A percentile compares a stretch with the other conserved stretches of the same genome.
Evolutionary conservation across 78 protist species (phyloP).

Genomic region (Protostelium mycophagum): DNA sequence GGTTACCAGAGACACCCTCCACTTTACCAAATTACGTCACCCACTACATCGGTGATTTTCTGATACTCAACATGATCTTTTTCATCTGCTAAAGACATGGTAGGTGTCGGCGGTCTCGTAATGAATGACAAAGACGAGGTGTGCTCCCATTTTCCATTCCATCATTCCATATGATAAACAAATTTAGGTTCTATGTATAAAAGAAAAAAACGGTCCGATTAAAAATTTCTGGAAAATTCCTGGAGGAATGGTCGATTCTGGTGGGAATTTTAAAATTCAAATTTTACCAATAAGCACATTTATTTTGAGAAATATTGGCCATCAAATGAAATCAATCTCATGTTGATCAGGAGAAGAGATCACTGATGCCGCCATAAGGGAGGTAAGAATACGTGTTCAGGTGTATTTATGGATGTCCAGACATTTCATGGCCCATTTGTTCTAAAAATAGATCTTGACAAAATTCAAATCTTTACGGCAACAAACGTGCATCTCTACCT

Average conservation of each 20-base stretch:
- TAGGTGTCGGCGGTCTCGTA: slow-evolving; percentile 41
- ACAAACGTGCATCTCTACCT: too few species aligned
- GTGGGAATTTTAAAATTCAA: not conserved
- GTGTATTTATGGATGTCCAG: too few species aligned
- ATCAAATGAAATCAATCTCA: too few species aligned
- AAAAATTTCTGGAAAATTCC: slow-evolving; percentile 65
- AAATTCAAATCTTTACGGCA: too few species aligned
- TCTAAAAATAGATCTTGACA: too few species aligned
- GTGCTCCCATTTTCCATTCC: not conserved
- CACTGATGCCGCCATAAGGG: slow-evolving; percentile 58
- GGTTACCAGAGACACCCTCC: slow-evolving; percentile 32
- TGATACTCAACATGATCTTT: not conserved
- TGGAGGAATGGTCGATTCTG: slow-evolving; percentile 63
- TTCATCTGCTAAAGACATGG: not conserved
- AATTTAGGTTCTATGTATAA: slow-evolving; percentile 24
- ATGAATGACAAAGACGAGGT: slow-evolving; percentile 49
- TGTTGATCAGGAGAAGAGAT: slow-evolving; percentile 33
- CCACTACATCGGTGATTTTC: slow-evolving; percentile 61
- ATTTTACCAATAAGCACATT: not conserved
- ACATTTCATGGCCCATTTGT: too few species aligned
- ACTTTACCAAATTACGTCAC: slow-evolving; percentile 38
- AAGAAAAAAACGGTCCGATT: slow-evolving; percentile 51
- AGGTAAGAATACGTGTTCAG: not conserved
- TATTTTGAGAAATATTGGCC: too few species aligned
- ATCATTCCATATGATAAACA: not conserved